phyloP scores from a whole-genome alignment of 1,284 basidiomycete genomes.

The Leccinum ponderosum region DNA sequence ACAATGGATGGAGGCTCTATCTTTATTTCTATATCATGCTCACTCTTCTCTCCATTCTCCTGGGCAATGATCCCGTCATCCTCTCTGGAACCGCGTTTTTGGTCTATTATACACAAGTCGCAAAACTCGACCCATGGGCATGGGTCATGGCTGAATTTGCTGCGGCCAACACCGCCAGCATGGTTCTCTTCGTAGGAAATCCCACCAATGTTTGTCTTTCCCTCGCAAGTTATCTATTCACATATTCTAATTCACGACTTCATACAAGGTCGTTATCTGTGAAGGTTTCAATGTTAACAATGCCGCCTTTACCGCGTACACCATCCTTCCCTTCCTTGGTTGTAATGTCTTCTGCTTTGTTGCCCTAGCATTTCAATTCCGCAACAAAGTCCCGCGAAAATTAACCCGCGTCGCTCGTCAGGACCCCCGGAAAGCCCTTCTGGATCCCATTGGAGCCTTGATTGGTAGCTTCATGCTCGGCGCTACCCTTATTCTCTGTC shows the following conservation, averaged over 20 bases:
- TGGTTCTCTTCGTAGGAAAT: conserved; percentile 70
- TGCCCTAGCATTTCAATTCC: conserved; percentile 57
- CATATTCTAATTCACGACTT: neutral
- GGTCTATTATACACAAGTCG: conserved; percentile 80
- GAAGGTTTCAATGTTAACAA: conserved; percentile 63
- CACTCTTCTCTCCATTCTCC: conserved; percentile 73
- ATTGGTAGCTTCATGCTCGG: conserved; percentile 54
- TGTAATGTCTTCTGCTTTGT: conserved; percentile 57
- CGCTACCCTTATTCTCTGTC: conserved; percentile 48
- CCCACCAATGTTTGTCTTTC: conserved; percentile 59
- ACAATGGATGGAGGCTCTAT: conserved; percentile 71
- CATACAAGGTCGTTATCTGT: conserved; percentile 52
- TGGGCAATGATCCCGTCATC: conserved; percentile 92
- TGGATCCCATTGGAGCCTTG: conserved; percentile 50
- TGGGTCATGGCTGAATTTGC: conserved; percentile 61
- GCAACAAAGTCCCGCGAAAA: conserved; percentile 47
- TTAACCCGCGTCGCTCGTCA: conserved; percentile 42
- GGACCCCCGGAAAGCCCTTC: conserved; percentile 48
- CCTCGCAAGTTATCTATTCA: neutral
- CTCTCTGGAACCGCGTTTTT: conserved; percentile 86
- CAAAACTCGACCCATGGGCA: conserved; percentile 47
- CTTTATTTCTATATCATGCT: conserved; percentile 81
- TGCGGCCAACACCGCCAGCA: conserved; percentile 80
- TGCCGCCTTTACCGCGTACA: conserved; percentile 70
- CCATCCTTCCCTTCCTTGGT: conserved; percentile 67